Conservation (phyloP, 2,329 filamentous ascomycete genomes). For the Fusarium pseudoanthophilum region DNA sequence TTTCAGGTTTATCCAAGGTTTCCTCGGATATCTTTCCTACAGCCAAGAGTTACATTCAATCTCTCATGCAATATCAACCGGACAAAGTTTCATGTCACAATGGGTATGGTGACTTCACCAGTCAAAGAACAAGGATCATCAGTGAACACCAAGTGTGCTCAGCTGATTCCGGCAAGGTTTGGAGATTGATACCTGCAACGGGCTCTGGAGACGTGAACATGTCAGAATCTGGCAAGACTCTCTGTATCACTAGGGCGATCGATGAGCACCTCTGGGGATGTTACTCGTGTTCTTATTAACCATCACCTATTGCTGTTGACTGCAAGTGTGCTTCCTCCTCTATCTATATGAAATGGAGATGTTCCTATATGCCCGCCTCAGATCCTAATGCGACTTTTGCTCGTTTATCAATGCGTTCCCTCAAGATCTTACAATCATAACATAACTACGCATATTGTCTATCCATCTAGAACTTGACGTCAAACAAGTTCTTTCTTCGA, state of each 20-base stretch:
- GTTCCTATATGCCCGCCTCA: not conserved
- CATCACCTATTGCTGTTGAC: not conserved
- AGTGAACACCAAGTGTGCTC: not conserved
- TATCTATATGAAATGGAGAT: not conserved
- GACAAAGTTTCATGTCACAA: not conserved
- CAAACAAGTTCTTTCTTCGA: slow-evolving; percentile 47
- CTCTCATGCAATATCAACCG: not conserved
- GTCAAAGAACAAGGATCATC: not conserved
- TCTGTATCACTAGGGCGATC: not conserved
- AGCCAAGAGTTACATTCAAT: not conserved
- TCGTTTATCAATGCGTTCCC: not conserved
- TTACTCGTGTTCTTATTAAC: not conserved
- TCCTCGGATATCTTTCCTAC: not conserved
- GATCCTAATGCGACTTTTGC: not conserved
- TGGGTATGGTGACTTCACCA: not conserved
- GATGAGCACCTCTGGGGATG: not conserved
- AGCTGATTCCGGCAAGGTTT: not conserved
- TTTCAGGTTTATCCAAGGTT: not conserved
- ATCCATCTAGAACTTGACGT: slow-evolving; percentile 34
- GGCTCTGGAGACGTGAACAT: not conserved
- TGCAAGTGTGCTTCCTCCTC: not conserved
- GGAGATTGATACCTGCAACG: not conserved
- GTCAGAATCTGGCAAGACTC: not conserved
- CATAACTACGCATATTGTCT: not conserved
- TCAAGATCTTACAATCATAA: not conserved